A percentile compares a stretch with the other conserved stretches of the same genome.
Conservation (phyloP, 2,329 filamentous ascomycete species). For the Fusarium tupiense region DNA sequence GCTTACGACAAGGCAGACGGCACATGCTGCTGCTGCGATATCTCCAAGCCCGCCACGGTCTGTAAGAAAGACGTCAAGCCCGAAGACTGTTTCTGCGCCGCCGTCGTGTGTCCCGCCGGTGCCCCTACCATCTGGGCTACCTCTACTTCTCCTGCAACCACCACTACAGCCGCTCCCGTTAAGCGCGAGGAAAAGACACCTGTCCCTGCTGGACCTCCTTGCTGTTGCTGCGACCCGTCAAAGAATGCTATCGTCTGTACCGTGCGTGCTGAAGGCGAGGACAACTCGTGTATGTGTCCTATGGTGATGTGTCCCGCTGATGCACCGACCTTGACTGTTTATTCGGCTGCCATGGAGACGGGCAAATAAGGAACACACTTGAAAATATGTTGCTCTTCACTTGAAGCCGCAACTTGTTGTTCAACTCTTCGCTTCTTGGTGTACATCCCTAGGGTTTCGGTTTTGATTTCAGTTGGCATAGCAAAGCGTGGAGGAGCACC, state of each 20-base stretch:
- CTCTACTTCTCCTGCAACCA: background rate
- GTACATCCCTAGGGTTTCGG: constrained; percentile 14
- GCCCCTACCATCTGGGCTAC: constrained; percentile 29
- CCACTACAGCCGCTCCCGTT: background rate
- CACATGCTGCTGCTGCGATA: constrained; percentile 50
- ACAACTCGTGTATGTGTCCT: constrained; percentile 37
- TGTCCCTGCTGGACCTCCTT: constrained; percentile 8
- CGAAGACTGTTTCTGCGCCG: constrained; percentile 42
- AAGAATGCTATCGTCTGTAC: constrained; percentile 33
- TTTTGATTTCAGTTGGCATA: constrained; percentile 1
- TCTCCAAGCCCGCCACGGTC: constrained; percentile 33
- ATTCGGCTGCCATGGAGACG: constrained; percentile 6
- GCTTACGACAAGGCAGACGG: constrained; percentile 14
- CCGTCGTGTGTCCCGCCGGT: constrained; percentile 35
- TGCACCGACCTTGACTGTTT: constrained; percentile 34
- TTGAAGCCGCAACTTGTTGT: constrained; percentile 2
- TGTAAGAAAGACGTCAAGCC: constrained; percentile 35
- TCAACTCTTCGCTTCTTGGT: constrained; percentile 18
- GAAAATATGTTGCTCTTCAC: background rate
- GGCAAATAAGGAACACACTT: background rate
- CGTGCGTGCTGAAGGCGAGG: constrained; percentile 17
- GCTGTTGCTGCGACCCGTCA: constrained; percentile 39
- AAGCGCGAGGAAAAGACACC: constrained; percentile 16
- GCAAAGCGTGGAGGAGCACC: background rate
- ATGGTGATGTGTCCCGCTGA: constrained; percentile 26